Base-by-base conservation (phyloP, 2,329 filamentous ascomycete species). In the Colletotrichum lindemuthianum region DNA sequence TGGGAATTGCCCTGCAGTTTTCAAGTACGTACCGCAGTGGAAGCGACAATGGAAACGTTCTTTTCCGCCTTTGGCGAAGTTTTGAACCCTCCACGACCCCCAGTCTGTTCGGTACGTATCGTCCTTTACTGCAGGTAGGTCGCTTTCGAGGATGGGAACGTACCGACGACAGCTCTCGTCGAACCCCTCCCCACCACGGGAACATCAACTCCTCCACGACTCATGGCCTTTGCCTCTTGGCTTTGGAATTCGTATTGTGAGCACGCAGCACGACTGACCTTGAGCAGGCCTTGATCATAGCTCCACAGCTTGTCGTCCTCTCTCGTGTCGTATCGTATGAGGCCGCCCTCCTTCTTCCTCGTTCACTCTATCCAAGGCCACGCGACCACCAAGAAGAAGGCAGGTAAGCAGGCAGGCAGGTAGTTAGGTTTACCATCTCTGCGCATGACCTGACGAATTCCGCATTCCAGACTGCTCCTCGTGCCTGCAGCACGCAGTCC, bases 41-140 rank as follows among this genome's bases (percentile, higher is more conserved):
- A 61, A 63, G 63, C 63, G 51, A 63, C 52, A 65, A 65, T 65
- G 59, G 63, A 65, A 65, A 65, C 59, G 63, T 61, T 65, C 63
- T 63, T 65, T 24, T 61, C 59, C 59, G 59, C 47, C 63, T 65
- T 43, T 65, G 58, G 58, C 47, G 61, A 65, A 33, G 37, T 40
- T 13, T 13, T 40, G 37, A 40, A 40, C 37, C 37, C 37, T 40
- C 5, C 37, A 24, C 24, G 24, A 24, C 24, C 24, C 24, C 24
- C 43, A 16, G 15, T 11, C 43, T 11, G n/a, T 48, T 32, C 45
- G 24, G 32, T 48, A 48, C 45, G 45, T 48, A 48, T 11, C 16
- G 16, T 24, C 24, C 24, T 1, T 24, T 24, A 24, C 24, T 24
- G 39, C 39, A 41, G 5, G 39, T 41, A 41, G 39, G 39, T 41